phyloP scores from a whole-genome alignment of 306 rosid genomes.

The Hippophae rhamnoides region DNA sequence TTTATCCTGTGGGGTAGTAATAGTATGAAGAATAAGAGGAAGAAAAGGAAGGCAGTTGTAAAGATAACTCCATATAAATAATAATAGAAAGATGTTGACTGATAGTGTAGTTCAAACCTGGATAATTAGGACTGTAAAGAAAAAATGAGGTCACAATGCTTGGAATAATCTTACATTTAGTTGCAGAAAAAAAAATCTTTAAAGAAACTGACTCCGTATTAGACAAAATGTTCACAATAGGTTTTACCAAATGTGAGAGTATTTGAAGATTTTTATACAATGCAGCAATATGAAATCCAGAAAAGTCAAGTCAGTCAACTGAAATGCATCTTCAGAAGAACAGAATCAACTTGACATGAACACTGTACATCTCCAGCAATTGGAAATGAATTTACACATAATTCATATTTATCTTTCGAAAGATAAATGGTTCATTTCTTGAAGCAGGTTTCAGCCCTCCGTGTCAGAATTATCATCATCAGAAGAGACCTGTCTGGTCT shows the following conservation, averaged over 20 bases:
- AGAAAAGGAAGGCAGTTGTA: too few relatives aligned
- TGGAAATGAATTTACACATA: slow-evolving; percentile 80
- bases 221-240: slow-evolving; percentile 67
- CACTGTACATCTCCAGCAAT: slow-evolving; percentile 70
- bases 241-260: slow-evolving; percentile 60
- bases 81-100: slow-evolving; percentile 3
- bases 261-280: slow-evolving; percentile 76
- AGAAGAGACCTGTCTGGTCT: slow-evolving; percentile 67
- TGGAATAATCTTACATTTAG: slow-evolving; percentile 32
- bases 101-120: slow-evolving; percentile 23
- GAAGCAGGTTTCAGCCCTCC: slow-evolving; percentile 52
- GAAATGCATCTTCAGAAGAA: slow-evolving; percentile 46
- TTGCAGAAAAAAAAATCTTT: slow-evolving; percentile 18
- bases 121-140: slow-evolving; percentile 20
- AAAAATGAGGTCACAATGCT: slow-evolving; percentile 21
- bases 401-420: slow-evolving; percentile 39
- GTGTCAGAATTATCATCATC: slow-evolving; percentile 64
- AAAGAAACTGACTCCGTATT: slow-evolving; percentile 30
- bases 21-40: too few relatives aligned
- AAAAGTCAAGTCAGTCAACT: slow-evolving; percentile 44
- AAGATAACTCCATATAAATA: too few relatives aligned
- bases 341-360: slow-evolving; percentile 50
- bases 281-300: slow-evolving; percentile 58
- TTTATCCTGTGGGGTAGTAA: too few relatives aligned
- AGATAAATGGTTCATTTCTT: slow-evolving; percentile 30